Conservation (phyloP, 331 rosid genomes). For the Acacia pycnantha region DNA sequence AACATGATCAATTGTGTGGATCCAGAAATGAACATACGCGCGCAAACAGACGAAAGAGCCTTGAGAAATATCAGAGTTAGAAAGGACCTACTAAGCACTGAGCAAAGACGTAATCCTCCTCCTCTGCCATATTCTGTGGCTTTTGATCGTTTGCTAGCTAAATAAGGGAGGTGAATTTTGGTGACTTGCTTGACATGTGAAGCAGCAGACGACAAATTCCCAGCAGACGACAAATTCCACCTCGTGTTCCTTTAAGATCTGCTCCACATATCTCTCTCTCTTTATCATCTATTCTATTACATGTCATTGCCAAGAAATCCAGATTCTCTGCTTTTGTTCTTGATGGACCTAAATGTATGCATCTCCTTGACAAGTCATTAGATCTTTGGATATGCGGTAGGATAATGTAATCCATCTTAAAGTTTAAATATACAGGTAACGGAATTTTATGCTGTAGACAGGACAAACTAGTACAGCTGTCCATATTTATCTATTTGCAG, state of each 20-base stretch:
- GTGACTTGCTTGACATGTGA: background rate
- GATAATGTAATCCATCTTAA: background rate
- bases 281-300: background rate
- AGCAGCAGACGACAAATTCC: background rate
- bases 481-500: background rate
- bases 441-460: background rate
- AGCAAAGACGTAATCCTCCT: background rate
- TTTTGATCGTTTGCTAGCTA: background rate
- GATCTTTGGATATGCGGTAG: background rate
- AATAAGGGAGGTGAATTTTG: background rate
- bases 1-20: background rate
- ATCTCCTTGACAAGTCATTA: background rate
- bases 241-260: background rate
- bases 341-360: background rate
- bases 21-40: background rate
- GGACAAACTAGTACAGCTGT: slow-evolving; percentile 42
- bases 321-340: background rate
- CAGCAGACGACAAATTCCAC: background rate
- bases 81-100: background rate
- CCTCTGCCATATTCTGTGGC: background rate
- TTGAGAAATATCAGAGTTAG: background rate
- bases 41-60: background rate
- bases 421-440: background rate
- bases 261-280: background rate
- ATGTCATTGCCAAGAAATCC: background rate